Conservation (phyloP, 2,329 filamentous ascomycete species). For the Keithomyces neogunnii region DNA sequence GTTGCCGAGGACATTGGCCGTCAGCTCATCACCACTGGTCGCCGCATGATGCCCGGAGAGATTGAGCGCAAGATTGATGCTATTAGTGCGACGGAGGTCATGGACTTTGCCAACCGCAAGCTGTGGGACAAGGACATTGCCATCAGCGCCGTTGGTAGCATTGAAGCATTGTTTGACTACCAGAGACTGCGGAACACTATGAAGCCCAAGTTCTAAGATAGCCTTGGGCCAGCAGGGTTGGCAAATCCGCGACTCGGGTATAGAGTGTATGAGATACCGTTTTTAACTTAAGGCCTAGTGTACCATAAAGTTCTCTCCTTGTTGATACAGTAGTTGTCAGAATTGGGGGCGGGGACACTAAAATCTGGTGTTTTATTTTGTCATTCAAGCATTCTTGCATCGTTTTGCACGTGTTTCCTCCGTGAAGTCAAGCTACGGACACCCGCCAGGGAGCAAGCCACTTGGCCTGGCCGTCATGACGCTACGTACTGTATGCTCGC, state of each 20-base stretch:
- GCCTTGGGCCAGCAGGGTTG: slow-evolving; percentile 19
- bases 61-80: slow-evolving; percentile 85
- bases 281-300: slow-evolving; percentile 36
- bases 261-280: slow-evolving; percentile 50
- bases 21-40: slow-evolving; percentile 95
- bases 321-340: slow-evolving; percentile 27
- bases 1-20: slow-evolving; percentile 97
- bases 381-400: not conserved
- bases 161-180: slow-evolving; percentile 81
- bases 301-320: slow-evolving; percentile 41
- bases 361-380: slow-evolving; percentile 10
- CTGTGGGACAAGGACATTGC: slow-evolving; percentile 97
- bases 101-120: slow-evolving; percentile 90
- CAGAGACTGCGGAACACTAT: slow-evolving; percentile 74
- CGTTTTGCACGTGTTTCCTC: too few relatives aligned
- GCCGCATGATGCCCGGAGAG: slow-evolving; percentile 83
- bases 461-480: too few relatives aligned
- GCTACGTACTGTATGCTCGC: too few relatives aligned
- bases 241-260: slow-evolving; percentile 33
- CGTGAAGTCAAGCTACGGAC: too few relatives aligned
- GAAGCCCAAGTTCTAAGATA: slow-evolving; percentile 63
- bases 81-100: slow-evolving; percentile 93
- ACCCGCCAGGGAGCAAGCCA: too few relatives aligned
- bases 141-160: slow-evolving; percentile 83
- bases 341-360: slow-evolving; percentile 4